phyloP scores from a whole-genome alignment of 148 eudicot species.

The Heliosperma pusillum region DNA sequence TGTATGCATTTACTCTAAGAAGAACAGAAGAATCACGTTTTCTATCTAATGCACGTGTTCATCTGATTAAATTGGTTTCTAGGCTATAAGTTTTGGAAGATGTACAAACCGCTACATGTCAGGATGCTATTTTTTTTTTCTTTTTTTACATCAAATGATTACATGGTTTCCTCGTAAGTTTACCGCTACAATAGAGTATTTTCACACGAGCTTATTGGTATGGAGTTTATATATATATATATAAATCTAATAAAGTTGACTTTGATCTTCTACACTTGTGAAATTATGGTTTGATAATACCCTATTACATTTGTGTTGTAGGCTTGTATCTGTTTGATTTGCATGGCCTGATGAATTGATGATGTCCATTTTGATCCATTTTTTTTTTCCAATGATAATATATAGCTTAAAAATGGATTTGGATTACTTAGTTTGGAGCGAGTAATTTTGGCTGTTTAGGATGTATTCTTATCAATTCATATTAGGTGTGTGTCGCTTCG shows the following conservation, averaged over 20 bases:
- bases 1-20: background rate
- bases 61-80: background rate
- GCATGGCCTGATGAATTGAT: background rate
- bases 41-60: background rate
- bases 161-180: too few species aligned
- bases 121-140: background rate
- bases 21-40: background rate
- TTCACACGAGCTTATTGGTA: too few species aligned
- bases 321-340: too few species aligned
- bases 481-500: background rate
- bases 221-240: too few species aligned
- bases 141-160: too few species aligned
- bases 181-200: too few species aligned
- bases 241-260: background rate
- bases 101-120: background rate
- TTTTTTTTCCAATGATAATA: too few species aligned
- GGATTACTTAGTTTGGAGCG: too few species aligned
- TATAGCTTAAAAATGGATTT: too few species aligned
- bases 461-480: background rate
- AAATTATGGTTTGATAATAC: background rate
- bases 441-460: background rate
- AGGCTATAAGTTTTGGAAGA: too few species aligned
- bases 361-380: background rate
- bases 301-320: too few species aligned
- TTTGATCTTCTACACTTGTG: background rate